These are phyloP conservation scores for Rhodomyrtus psidioides DNA, from an alignment of 441 rosid genomes.

Conservation along the genomic window DNA sequence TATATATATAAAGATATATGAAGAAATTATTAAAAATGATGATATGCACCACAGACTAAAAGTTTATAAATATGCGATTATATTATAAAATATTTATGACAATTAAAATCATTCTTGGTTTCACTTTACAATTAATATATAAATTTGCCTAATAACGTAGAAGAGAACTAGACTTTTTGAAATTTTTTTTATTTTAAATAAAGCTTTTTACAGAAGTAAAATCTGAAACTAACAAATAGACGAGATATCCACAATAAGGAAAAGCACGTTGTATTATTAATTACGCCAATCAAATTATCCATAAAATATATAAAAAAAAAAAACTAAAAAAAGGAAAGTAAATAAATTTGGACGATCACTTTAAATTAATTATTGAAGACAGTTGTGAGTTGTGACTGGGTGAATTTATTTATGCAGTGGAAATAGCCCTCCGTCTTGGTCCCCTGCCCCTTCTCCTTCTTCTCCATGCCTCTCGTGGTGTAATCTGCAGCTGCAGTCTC, in stretches of 20 bases:
- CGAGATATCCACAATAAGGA: neutral
- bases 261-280: neutral
- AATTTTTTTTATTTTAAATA: neutral
- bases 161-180: neutral
- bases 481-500: neutral
- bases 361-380: neutral
- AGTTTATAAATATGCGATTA: neutral
- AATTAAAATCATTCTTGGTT: neutral
- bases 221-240: neutral
- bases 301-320: neutral
- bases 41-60: neutral
- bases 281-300: neutral
- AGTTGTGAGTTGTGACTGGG: too few species aligned
- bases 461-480: neutral
- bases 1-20: neutral
- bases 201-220: neutral
- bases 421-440: neutral
- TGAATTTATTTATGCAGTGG: too few species aligned
- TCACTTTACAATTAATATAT: neutral
- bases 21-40: neutral
- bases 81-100: neutral
- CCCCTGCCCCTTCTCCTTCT: neutral
- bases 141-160: neutral
- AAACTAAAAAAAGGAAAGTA: neutral
- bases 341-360: neutral